These are phyloP conservation scores for Picea mariana DNA, from an alignment of 83 land plant species.

Conservation along the genomic window DNA sequence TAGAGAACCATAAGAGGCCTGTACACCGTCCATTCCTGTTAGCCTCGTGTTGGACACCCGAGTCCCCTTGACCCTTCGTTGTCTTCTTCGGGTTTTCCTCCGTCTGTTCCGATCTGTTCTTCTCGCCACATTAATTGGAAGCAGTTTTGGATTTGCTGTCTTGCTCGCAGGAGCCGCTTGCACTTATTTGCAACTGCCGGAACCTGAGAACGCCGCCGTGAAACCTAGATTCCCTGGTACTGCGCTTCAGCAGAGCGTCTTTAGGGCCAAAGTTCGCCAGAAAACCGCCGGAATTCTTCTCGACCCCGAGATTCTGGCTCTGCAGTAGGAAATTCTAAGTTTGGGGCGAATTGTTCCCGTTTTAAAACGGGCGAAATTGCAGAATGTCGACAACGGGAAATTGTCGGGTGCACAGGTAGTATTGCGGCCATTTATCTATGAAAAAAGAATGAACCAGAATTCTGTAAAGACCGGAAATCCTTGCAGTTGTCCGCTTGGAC, in stretches of 20 bases:
- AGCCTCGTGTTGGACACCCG: no score
- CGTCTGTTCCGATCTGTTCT: no score
- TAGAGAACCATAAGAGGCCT: no score
- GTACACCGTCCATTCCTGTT: no score
- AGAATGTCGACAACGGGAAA: neutral
- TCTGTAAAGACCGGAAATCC: neutral
- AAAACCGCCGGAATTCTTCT: neutral
- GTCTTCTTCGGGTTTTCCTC: no score
- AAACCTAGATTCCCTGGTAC: neutral
- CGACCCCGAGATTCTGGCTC: neutral
- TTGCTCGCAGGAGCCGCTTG: conserved; percentile 31
- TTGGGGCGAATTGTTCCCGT: neutral
- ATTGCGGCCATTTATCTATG: neutral
- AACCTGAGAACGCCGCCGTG: conserved; percentile 8
- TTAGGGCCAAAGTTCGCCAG: neutral
- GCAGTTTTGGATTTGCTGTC: no score
- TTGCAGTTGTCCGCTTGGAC: neutral
- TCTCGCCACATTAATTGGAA: no score
- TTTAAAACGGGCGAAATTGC: neutral
- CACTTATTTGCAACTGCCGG: conserved; percentile 3
- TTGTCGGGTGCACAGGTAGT: neutral
- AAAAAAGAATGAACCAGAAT: neutral
- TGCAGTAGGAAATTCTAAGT: neutral
- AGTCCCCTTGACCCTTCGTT: no score
- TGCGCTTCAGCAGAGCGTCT: conserved; percentile 6